Evolutionary conservation across 2,329 filamentous ascomycete species (phyloP), one percentile per base, ranked within the genome.

Genomic region (Epichloe festucae): DNA sequence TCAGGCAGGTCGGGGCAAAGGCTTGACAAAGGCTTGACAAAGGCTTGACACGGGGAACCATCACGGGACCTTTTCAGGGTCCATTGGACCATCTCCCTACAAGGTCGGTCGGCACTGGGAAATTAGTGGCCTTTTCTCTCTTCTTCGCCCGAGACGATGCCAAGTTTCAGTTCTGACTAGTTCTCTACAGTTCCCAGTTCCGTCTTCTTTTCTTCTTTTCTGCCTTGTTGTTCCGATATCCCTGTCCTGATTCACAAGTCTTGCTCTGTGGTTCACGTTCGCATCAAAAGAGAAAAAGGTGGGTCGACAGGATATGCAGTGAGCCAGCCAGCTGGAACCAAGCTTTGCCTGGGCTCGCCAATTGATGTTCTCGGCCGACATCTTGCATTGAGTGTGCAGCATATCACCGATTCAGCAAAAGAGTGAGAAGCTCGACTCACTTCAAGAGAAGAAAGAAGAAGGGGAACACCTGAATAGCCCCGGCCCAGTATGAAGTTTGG

Each of bases 401-500:
- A 46, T 42, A 49, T 45, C 47, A n/a, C 8, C 12, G 17, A 19
- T 15, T 34, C 12, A 12, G 43, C 21, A 47, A 34, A 46, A 21
- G 34, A 19, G n/a, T 4, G 12, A 23, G 4, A 35, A 27, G 6
- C 10, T 10, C 45, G 17, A 17, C 23, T 46, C 34, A 6, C 19
- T 21, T 10, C 12, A n/a, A 36, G 5, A 6, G 10, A 5, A 11
- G 31, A 38, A 23, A n/a, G 38, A n/a, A 15, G 10, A 19, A 42
- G n/a, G 44, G 5, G 38, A 23, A 27, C n/a, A 17, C 8, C 49
- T 17, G 11, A 31, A 39, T 4, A 15, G 21, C n/a, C 17, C 17
- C 21, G 38, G 7, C 36, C 17, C 52, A 58, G 54, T 46, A 82
- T 82, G 79, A 82, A 82, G 68, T 82, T 82, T 60, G 78, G 79